Conservation (phyloP, 352 stramenopile species). For the Halophytophthora polymorphica region DNA sequence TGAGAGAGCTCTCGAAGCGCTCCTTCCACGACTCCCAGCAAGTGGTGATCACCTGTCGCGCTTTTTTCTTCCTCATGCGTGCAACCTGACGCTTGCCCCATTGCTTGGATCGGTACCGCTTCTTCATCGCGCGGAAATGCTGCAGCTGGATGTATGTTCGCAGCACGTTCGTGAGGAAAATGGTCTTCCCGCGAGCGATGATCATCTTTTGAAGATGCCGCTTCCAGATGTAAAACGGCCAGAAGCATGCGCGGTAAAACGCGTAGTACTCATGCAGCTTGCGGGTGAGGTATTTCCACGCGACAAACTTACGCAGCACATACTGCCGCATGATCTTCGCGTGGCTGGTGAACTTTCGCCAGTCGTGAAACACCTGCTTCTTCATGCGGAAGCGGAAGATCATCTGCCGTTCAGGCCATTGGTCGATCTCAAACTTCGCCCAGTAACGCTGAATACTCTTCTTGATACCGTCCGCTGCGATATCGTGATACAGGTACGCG, state of each 20-base stretch:
- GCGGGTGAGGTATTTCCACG: conserved; percentile 53
- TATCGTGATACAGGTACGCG: conserved; percentile 59
- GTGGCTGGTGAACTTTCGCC: conserved; percentile 44
- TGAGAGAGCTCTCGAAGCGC: conserved; percentile 10
- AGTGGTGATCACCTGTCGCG: conserved; percentile 7
- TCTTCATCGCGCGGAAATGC: conserved; percentile 49
- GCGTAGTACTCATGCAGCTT: conserved; percentile 47
- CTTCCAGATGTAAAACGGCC: conserved; percentile 83
- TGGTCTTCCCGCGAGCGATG: conserved; percentile 54
- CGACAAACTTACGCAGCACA: conserved; percentile 59
- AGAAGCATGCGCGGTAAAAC: conserved; percentile 67
- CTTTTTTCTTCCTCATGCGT: conserved; percentile 25
- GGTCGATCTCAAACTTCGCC: conserved; percentile 34
- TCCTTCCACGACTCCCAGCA: conserved; percentile 40
- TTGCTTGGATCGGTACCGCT: conserved; percentile 24
- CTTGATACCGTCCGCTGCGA: conserved; percentile 49
- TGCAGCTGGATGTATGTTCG: conserved; percentile 54
- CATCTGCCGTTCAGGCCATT: conserved; percentile 56
- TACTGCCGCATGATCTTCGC: conserved; percentile 29
- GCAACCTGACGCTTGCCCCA: conserved; percentile 30
- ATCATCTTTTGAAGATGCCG: conserved; percentile 66
- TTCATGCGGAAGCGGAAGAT: conserved; percentile 60
- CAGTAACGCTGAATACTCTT: conserved; percentile 37
- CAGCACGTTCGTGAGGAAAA: conserved; percentile 54
- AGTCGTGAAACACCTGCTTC: conserved; percentile 50